phyloP scores from a whole-genome alignment of 768 basidiomycete species.

The Podaxis carcinomalis region DNA sequence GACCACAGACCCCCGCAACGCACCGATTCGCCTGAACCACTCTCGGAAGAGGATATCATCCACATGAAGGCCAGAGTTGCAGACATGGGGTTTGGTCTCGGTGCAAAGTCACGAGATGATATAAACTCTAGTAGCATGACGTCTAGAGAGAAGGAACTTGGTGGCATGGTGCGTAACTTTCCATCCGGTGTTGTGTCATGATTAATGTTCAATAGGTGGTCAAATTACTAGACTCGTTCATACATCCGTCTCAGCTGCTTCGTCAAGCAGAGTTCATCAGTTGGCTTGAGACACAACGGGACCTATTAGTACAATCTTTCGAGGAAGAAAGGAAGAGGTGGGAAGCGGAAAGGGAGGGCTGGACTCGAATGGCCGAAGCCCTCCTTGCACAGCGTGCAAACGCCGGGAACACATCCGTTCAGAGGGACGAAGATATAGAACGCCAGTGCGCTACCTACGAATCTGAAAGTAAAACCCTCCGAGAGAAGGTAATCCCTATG shows the following conservation, averaged over 20 bases:
- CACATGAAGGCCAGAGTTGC: slow-evolving; percentile 42
- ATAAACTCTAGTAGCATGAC: slow-evolving; percentile 9
- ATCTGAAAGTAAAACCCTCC: slow-evolving; percentile 57
- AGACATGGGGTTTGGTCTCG: slow-evolving; percentile 33
- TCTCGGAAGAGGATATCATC: slow-evolving; percentile 44
- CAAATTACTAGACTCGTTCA: slow-evolving; percentile 32
- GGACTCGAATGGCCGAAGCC: slow-evolving; percentile 66
- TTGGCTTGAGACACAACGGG: slow-evolving; percentile 50
- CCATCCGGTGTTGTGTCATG: slow-evolving; percentile 9
- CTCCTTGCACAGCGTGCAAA: slow-evolving; percentile 48
- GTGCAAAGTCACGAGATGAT: slow-evolving; percentile 1
- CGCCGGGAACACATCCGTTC: slow-evolving; percentile 19
- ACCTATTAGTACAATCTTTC: slow-evolving; percentile 46
- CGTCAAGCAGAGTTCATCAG: slow-evolving; percentile 63
- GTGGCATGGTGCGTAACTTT: slow-evolving; percentile 46
- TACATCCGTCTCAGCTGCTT: slow-evolving; percentile 42
- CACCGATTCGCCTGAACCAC: slow-evolving; percentile 23
- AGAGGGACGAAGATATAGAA: slow-evolving; percentile 53
- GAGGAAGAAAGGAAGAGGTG: slow-evolving; percentile 59
- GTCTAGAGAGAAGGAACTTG: slow-evolving; percentile 45
- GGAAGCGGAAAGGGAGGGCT: slow-evolving; percentile 59
- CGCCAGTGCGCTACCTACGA: slow-evolving; percentile 45
- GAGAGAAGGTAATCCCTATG: slow-evolving; percentile 47
- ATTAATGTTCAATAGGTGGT: slow-evolving; percentile 32
- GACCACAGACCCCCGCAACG: slow-evolving; percentile 8